Evolutionary conservation across 2,329 filamentous ascomycete species (phyloP).

Genomic region (Alternaria ventricosa): DNA sequence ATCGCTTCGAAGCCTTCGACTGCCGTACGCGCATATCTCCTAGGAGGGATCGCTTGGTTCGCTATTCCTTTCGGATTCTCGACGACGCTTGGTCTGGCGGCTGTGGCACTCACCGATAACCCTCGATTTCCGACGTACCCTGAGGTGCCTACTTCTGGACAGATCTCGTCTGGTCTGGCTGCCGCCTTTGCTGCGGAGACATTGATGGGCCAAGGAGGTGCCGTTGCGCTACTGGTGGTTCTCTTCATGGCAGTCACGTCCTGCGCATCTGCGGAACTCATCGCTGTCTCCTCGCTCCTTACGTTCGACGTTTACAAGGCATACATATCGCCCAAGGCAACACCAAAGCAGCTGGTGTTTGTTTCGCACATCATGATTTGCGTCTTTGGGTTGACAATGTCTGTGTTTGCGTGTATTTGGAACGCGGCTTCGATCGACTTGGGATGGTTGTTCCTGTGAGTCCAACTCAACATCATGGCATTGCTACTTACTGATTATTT

Average conservation of each 20-base stretch:
- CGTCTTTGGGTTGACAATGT: conserved; percentile 50
- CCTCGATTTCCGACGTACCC: conserved; percentile 55
- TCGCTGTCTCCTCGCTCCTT: conserved; percentile 49
- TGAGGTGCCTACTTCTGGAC: conserved; percentile 28
- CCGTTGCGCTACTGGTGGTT: conserved; percentile 37
- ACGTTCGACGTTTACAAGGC: conserved; percentile 56
- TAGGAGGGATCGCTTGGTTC: conserved; percentile 58
- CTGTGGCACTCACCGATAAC: conserved; percentile 53
- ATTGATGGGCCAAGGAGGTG: conserved; percentile 38
- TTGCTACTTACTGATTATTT: conserved; percentile 11
- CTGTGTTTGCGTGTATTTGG: conserved; percentile 49
- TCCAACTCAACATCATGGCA: not conserved
- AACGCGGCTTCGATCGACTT: conserved; percentile 50
- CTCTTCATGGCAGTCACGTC: conserved; percentile 47
- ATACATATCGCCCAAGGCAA: conserved; percentile 49
- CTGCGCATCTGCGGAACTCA: conserved; percentile 49
- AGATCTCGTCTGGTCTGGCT: conserved; percentile 39
- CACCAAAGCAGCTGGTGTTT: conserved; percentile 46
- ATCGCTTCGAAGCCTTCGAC: conserved; percentile 40
- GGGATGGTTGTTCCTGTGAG: conserved; percentile 49
- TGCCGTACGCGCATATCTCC: conserved; percentile 38
- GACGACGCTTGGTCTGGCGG: conserved; percentile 55
- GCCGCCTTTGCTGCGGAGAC: conserved; percentile 40
- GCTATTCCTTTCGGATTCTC: conserved; percentile 57
- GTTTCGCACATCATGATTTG: conserved; percentile 51